phyloP scores from a whole-genome alignment of 2,329 filamentous ascomycete genomes.

The Exserohilum rostratum region DNA sequence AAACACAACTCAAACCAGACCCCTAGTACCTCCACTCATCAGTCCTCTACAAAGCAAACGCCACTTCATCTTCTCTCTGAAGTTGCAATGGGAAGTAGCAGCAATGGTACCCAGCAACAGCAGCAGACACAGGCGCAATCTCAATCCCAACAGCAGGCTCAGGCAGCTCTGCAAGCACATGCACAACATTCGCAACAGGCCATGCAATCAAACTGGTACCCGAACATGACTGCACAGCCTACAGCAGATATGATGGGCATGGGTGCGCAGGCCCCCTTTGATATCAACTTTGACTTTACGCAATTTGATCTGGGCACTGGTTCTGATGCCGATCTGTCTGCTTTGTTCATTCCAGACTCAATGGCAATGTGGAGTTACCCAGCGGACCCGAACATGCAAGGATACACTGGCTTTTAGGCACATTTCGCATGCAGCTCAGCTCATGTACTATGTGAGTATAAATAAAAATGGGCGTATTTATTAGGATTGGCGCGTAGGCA shows the following conservation, averaged over 20 bases:
- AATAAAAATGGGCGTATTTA: background rate
- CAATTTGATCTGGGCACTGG: conserved; percentile 46
- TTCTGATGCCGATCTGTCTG: conserved; percentile 45
- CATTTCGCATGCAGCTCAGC: background rate
- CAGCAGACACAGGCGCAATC: conserved; percentile 23
- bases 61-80: conserved; percentile 49
- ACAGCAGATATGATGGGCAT: conserved; percentile 35
- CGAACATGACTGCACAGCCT: conserved; percentile 26
- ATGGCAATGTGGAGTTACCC: conserved; percentile 39
- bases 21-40: conserved; percentile 25
- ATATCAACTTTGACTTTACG: conserved; percentile 46
- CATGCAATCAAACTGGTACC: conserved; percentile 39
- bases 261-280: conserved; percentile 33
- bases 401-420: conserved; percentile 21
- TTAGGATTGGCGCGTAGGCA: background rate
- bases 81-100: conserved; percentile 48
- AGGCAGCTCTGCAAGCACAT: conserved; percentile 34
- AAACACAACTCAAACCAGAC: conserved; percentile 24
- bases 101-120: conserved; percentile 16
- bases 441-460: background rate
- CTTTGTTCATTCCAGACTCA: conserved; percentile 45
- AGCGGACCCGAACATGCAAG: conserved; percentile 19
- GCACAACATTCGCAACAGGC: conserved; percentile 27
- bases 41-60: conserved; percentile 42
- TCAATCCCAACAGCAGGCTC: conserved; percentile 31